Base-by-base conservation (phyloP, 345 rosid genomes). In the Acer campestre region DNA sequence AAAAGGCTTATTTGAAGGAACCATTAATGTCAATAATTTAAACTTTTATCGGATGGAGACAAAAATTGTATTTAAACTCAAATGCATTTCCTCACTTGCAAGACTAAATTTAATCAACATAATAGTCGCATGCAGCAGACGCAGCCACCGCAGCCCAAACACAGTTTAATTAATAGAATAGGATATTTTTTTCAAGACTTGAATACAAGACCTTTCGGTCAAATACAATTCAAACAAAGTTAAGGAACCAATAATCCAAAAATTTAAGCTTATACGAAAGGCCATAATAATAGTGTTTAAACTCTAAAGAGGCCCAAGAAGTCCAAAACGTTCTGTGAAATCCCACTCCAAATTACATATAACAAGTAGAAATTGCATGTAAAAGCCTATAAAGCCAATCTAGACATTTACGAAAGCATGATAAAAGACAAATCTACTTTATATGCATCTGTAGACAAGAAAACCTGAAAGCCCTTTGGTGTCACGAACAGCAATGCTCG, bases 391-490 rank as follows among this genome's bases (percentile, higher is more conserved):
- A 18, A 2, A 27, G 38, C 53, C 31, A 68, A 68, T 51, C 14
- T 78, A 74, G 1, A 67, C 51, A 66, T 13, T 51, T 40, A 22
- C 12, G 10, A 49, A 61, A 72, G 38, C 49, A 46, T 77, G 25
- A 81, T 6, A 17, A 17, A 25, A 46, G 17, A 69, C 23, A 20
- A 42, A 63, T 51, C 25, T 20, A 55, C 23, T 20, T 66, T 48
- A 64, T 56, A 53, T 27, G 20, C 38, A 80, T 10, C 42, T 61
- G 42, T 29, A 51, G 65, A 31, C 22, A 2, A 73, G 76, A 80
- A 70, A 77, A 95, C 98, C 99, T 90, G 98, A 95, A 80, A 95
- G 97, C 51, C 97, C 99, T 83, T 91, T 91, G 46, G 97, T 94
- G 77, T 95, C 99, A 73, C 92, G 94, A 42, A 95, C 94, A 7